A percentile compares a stretch with the other conserved stretches of the same genome.
phyloP scores from a whole-genome alignment of 495 filamentous ascomycete genomes.

The Neurospora terricola region DNA sequence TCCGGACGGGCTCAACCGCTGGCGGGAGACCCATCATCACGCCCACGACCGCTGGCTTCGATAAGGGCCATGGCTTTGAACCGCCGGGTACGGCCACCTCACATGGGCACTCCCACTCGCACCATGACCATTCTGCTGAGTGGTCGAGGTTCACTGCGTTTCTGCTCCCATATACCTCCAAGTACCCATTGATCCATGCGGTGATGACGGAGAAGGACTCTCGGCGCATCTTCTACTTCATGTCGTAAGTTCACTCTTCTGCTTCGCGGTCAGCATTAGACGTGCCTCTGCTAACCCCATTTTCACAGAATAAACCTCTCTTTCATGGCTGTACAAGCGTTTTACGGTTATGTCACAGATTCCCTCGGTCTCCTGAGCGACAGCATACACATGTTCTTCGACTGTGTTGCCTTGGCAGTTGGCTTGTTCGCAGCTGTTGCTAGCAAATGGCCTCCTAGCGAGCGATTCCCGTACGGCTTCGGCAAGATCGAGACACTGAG shows the following conservation, averaged over 20 bases:
- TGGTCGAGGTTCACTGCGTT: slow-evolving; percentile 54
- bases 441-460: slow-evolving; percentile 90
- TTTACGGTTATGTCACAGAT: slow-evolving; percentile 85
- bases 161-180: slow-evolving; percentile 52
- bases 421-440: slow-evolving; percentile 92
- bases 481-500: slow-evolving; percentile 95
- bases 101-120: slow-evolving; percentile 16
- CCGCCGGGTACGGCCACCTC: slow-evolving; percentile 10
- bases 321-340: slow-evolving; percentile 92
- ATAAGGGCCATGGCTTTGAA: slow-evolving; percentile 16
- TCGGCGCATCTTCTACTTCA: slow-evolving; percentile 94
- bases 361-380: slow-evolving; percentile 91
- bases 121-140: slow-evolving; percentile 21
- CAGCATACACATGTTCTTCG: slow-evolving; percentile 99
- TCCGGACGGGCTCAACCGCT: slow-evolving; percentile 22
- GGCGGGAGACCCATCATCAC: slow-evolving; percentile 22
- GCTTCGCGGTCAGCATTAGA: not conserved
- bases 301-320: slow-evolving; percentile 68
- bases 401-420: slow-evolving; percentile 85
- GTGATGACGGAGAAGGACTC: slow-evolving; percentile 91
- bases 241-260: slow-evolving; percentile 48
- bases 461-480: slow-evolving; percentile 86
- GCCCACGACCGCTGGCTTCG: slow-evolving; percentile 18
- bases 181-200: slow-evolving; percentile 68
- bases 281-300: slow-evolving; percentile 10